phyloP scores from a whole-genome alignment of 192 early-diverging fungal species.

The Mortierella antarctica region DNA sequence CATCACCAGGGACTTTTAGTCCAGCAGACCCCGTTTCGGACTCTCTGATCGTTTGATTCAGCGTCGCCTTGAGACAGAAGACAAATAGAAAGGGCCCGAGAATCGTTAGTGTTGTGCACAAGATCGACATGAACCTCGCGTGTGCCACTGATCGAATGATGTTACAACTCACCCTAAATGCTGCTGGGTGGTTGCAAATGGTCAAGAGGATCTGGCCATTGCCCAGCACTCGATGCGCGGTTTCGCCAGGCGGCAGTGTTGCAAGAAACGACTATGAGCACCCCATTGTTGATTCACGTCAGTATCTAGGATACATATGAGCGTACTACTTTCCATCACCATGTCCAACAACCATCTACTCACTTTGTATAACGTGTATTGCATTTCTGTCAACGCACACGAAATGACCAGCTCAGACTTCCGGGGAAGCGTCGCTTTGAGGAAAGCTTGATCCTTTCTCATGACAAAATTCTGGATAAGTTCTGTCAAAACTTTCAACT shows the following conservation, averaged over 20 bases:
- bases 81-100: no score
- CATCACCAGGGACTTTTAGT: background rate
- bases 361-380: slow-evolving; percentile 68
- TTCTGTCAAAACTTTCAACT: slow-evolving; percentile 71
- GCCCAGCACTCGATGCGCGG: background rate
- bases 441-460: slow-evolving; percentile 58
- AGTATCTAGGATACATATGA: no score
- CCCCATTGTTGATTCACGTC: no score
- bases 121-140: no score
- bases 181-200: slow-evolving; percentile 77
- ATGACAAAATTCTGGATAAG: slow-evolving; percentile 75
- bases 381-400: slow-evolving; percentile 68
- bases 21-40: no score
- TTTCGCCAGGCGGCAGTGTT: background rate
- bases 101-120: no score
- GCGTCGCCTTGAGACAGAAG: no score
- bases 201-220: slow-evolving; percentile 34
- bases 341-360: background rate
- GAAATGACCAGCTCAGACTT: slow-evolving; percentile 80
- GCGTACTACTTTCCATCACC: no score
- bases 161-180: slow-evolving; percentile 43
- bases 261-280: slow-evolving; percentile 8
- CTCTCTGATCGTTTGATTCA: no score
- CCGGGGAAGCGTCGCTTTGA: slow-evolving; percentile 68
- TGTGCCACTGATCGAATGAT: background rate